A percentile compares a stretch with the other conserved stretches of the same genome.
phyloP scores from a whole-genome alignment of 2,329 filamentous ascomycete species.

The Myrmaecium sp. region DNA sequence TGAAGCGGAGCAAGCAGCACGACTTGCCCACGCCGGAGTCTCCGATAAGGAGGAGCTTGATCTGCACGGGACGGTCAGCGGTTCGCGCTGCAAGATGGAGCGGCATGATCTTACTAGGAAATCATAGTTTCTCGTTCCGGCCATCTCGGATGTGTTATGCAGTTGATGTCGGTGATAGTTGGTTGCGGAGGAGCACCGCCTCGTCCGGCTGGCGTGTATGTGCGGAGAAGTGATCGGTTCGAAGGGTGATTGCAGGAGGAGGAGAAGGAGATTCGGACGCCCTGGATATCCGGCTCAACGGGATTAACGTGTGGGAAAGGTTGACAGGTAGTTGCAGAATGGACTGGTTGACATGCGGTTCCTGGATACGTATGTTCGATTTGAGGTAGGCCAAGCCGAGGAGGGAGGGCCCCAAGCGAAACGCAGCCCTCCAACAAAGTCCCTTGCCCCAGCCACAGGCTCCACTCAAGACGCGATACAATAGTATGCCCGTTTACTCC shows the following conservation, averaged over 20 bases:
- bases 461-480: too few species aligned
- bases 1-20: slow-evolving; percentile 90
- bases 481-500: too few species aligned
- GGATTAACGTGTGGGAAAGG: too few species aligned
- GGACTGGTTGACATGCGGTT: too few species aligned
- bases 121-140: slow-evolving; percentile 96
- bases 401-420: too few species aligned
- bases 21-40: slow-evolving; percentile 96
- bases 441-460: too few species aligned
- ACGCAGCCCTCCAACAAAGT: too few species aligned
- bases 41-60: slow-evolving; percentile 91
- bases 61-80: slow-evolving; percentile 35
- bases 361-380: too few species aligned
- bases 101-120: slow-evolving; percentile 58
- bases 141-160: slow-evolving; percentile 42
- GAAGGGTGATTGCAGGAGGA: slow-evolving; percentile 1
- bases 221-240: slow-evolving; percentile 1
- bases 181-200: slow-evolving; percentile 11
- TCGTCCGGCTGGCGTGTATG: slow-evolving; percentile 5
- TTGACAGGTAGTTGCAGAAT: too few species aligned
- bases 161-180: slow-evolving; percentile 5
- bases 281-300: slow-evolving; percentile 1
- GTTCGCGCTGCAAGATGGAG: slow-evolving; percentile 3
- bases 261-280: neutral
- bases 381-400: too few species aligned